Evolutionary conservation across 768 basidiomycete species (phyloP), one percentile per base, ranked within the genome.

Genomic region (Leccinum barrowsii): DNA sequence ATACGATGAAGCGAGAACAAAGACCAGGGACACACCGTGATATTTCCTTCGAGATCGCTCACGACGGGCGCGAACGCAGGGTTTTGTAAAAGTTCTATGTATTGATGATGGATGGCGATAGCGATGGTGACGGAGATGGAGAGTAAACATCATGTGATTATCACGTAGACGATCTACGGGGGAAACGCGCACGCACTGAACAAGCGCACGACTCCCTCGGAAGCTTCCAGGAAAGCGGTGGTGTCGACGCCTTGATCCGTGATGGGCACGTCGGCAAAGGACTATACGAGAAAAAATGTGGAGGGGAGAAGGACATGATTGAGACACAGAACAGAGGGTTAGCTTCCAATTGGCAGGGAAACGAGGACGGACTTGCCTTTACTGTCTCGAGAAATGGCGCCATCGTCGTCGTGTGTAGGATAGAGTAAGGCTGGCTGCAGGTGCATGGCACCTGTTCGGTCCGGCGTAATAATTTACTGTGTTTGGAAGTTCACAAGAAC

Each of bases 171-270:
- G 19, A 63, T 57, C 19, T 40, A 58, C 15, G 10, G n/a, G 10
- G 40, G 19, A 44, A 44, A 57, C 2, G 10, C 12, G 11, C 30
- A 71, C 83, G 58, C 64, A 97, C 96, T 93, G 71, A 99, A 97
- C 65, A 98, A 77, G 57, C 87, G 86, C 59, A 94, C 89, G 49
- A 99, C 81, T 40, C 94, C 96, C 57, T 90, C 81, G 1, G 91
- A 80, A 7, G 96, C 97, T 65, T 96, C 87, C 65, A 95, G 81
- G 78, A 98, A 99, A 50, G 80, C 78, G 48, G 84, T 71, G 15
- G 97, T 98, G 72, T 98, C 87, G 70, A 98, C 84, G 60, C 96
- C 96, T 65, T 80, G 82, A 64, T 92, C 86, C 56, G 88, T 91
- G 63, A 92, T 80, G 30, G 88, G 83, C 42, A 98, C 96, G 73